Percentiles rank a stretch among this genome's conserved stretches.
These are phyloP conservation scores for Endocalyx cinctus DNA, from an alignment of 2,329 filamentous ascomycete genomes.

Conservation along the genomic window DNA sequence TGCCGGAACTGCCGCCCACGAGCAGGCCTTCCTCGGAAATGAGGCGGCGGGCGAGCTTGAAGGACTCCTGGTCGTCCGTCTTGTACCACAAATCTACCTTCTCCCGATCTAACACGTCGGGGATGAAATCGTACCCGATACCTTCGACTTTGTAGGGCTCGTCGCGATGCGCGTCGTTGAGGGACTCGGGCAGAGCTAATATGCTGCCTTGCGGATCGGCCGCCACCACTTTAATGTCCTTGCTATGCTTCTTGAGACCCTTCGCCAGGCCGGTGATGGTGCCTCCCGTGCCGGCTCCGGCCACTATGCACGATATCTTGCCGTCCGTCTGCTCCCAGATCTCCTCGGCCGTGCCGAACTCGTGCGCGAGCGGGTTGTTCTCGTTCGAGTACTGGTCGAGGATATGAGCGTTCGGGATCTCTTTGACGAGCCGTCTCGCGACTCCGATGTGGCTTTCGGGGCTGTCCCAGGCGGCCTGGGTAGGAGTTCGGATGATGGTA, in stretches of 20 bases:
- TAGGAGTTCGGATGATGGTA: slow-evolving; percentile 96
- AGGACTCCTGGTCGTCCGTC: slow-evolving; percentile 89
- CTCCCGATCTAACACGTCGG: slow-evolving; percentile 80
- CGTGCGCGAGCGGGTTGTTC: slow-evolving; percentile 91
- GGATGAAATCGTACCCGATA: slow-evolving; percentile 97
- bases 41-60: slow-evolving; percentile 80
- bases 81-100: slow-evolving; percentile 95
- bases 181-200: slow-evolving; percentile 70
- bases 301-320: slow-evolving; percentile 76
- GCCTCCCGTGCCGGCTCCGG: slow-evolving; percentile 90
- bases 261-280: slow-evolving; percentile 87
- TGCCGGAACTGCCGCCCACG: slow-evolving; percentile 89
- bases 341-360: slow-evolving; percentile 91
- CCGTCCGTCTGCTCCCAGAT: slow-evolving; percentile 90
- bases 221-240: slow-evolving; percentile 79
- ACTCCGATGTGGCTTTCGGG: slow-evolving; percentile 98
- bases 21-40: slow-evolving; percentile 93
- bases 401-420: slow-evolving; percentile 95
- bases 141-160: slow-evolving; percentile 96
- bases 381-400: slow-evolving; percentile 91
- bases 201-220: slow-evolving; percentile 93
- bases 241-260: slow-evolving; percentile 83
- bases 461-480: slow-evolving; percentile 88
- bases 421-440: slow-evolving; percentile 82
- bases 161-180: slow-evolving; percentile 79